Percentiles rank a stretch among this genome's conserved stretches.
Conservation (phyloP, 345 rosid species). For the Heritiera littoralis region DNA sequence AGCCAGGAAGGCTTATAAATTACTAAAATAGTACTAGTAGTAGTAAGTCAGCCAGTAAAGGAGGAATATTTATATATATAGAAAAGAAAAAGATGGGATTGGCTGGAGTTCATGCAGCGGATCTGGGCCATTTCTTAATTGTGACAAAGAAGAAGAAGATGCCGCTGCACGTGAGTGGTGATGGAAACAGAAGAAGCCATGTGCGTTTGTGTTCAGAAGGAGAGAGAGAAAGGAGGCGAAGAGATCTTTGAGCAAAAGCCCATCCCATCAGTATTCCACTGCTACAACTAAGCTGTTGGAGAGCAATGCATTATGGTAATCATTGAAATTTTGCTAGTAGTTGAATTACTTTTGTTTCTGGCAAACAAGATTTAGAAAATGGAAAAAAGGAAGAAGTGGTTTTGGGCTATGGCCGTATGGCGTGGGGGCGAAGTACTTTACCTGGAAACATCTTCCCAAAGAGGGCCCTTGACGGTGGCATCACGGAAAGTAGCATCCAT, state of each 20-base stretch:
- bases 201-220: slow-evolving; percentile 4
- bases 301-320: slow-evolving; percentile 8
- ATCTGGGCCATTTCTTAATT: slow-evolving; percentile 27
- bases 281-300: slow-evolving; percentile 7
- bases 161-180: slow-evolving; percentile 49
- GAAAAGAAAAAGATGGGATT: slow-evolving; percentile 24
- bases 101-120: slow-evolving; percentile 61
- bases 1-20: slow-evolving; percentile 1
- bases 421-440: slow-evolving; percentile 18
- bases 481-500: slow-evolving; percentile 85
- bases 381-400: not conserved
- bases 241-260: not conserved
- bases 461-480: slow-evolving; percentile 83
- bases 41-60: not conserved
- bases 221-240: not conserved
- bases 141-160: slow-evolving; percentile 33
- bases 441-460: slow-evolving; percentile 97
- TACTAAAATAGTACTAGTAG: not conserved
- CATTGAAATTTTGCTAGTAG: not conserved
- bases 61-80: not conserved
- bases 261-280: not conserved
- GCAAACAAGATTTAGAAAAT: not conserved
- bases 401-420: not conserved
- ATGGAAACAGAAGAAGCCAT: slow-evolving; percentile 27
- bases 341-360: not conserved